Conservation (phyloP, 1,284 basidiomycete species). For the Rhodotorula sp. region DNA sequence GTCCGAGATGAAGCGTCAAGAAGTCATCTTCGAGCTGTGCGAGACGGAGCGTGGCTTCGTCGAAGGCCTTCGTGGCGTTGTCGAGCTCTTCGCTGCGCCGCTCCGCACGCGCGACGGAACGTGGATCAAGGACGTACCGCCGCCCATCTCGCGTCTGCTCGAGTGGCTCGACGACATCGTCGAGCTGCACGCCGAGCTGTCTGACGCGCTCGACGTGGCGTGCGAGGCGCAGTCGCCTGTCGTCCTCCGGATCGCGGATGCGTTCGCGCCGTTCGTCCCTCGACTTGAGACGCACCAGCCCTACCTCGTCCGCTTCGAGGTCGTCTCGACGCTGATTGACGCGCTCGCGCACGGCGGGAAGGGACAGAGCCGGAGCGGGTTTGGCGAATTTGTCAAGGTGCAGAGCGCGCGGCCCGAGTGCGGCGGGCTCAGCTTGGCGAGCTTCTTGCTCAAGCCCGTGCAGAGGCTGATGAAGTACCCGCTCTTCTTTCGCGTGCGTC, state of each 20-base stretch:
- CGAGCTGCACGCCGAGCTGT: slow-evolving; percentile 65
- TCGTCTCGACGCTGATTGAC: slow-evolving; percentile 61
- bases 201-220: slow-evolving; percentile 57
- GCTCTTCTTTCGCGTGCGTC: slow-evolving; percentile 68
- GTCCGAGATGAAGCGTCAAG: slow-evolving; percentile 64
- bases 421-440: slow-evolving; percentile 64
- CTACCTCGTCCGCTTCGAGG: slow-evolving; percentile 72
- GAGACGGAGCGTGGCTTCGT: slow-evolving; percentile 71
- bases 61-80: slow-evolving; percentile 62
- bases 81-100: slow-evolving; percentile 70
- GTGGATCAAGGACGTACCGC: slow-evolving; percentile 77
- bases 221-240: slow-evolving; percentile 56
- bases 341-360: slow-evolving; percentile 47
- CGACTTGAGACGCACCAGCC: slow-evolving; percentile 78
- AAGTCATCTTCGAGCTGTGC: slow-evolving; percentile 67
- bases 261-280: slow-evolving; percentile 63
- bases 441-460: slow-evolving; percentile 72
- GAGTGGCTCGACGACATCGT: slow-evolving; percentile 83
- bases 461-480: slow-evolving; percentile 72
- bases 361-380: slow-evolving; percentile 61
- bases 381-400: slow-evolving; percentile 79
- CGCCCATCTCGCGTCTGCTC: slow-evolving; percentile 67
- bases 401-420: slow-evolving; percentile 63
- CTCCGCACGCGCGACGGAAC: slow-evolving; percentile 66
- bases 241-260: slow-evolving; percentile 59